Evolutionary conservation across 192 early-diverging fungal genomes (phyloP).

Genomic region (Backusella australiensis): DNA sequence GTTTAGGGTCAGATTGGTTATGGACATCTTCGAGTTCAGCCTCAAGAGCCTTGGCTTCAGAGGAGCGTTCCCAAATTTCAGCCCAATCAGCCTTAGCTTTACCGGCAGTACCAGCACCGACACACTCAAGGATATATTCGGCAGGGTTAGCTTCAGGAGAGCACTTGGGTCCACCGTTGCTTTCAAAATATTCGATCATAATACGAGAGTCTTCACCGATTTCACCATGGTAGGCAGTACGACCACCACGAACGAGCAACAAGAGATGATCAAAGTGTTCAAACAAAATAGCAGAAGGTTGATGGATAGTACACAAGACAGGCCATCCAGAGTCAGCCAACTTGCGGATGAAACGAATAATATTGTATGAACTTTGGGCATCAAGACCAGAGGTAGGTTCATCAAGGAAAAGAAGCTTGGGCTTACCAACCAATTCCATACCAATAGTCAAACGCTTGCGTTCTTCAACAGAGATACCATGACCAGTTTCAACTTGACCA

Average conservation of each 20-base stretch:
- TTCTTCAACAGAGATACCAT: constrained; percentile 82
- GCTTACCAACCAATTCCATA: constrained; percentile 78
- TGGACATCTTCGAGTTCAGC: constrained; percentile 57
- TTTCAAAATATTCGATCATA: constrained; percentile 74
- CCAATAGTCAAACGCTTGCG: constrained; percentile 82
- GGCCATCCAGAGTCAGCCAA: constrained; percentile 65
- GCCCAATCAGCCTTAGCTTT: constrained; percentile 63
- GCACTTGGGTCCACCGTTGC: constrained; percentile 66
- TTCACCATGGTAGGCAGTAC: constrained; percentile 80
- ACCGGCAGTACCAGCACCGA: constrained; percentile 65
- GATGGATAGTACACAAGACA: constrained; percentile 84
- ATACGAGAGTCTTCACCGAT: constrained; percentile 63
- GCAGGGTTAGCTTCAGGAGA: constrained; percentile 71
- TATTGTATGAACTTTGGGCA: constrained; percentile 74
- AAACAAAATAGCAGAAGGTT: constrained; percentile 83
- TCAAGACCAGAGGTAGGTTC: constrained; percentile 76
- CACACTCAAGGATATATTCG: constrained; percentile 83
- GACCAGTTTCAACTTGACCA: constrained; percentile 43
- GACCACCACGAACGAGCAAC: constrained; percentile 76
- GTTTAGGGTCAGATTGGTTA: constrained; percentile 23
- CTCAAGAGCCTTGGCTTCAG: constrained; percentile 40
- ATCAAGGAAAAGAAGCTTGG: constrained; percentile 75
- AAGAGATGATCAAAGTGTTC: constrained; percentile 83
- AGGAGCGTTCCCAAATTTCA: constrained; percentile 64
- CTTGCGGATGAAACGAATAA: constrained; percentile 69